Evolutionary conservation across 208 protist genomes (phyloP), one percentile per base, ranked within the genome.

Genomic region (Lotmaria passim): DNA sequence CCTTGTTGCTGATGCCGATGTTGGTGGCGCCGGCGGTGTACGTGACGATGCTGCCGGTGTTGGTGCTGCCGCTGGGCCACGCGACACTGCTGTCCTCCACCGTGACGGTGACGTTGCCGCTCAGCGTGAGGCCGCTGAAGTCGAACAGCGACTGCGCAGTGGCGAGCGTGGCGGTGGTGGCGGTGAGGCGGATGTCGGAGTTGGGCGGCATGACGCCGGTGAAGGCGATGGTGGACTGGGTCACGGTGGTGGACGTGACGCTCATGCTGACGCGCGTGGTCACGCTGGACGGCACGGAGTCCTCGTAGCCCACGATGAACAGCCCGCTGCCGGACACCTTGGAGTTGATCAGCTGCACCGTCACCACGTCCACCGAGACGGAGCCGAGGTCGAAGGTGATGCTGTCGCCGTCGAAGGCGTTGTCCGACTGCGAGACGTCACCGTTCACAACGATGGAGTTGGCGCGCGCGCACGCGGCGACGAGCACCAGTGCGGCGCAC

Each of bases 401-500:
- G 28, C 19, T 62, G 46, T 75, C 19, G n/a, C 41, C 61, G 61
- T 69, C 17, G 34, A 56, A 69, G 26, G 61, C 48, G 34, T 23
- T 12, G 30, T 34, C 43, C 31, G 31, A n/a, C 38, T 46, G 53
- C 24, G 52, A 39, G 57, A 62, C 11, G 55, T 62, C 53, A 28
- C 53, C 12, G 23, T 24, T 53, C 17, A 62, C 39, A 5, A 30
- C 39, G 46, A 38, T 34, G 26, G 44, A 56, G 19, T 34, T 46
- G 56, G 55, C 53, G 34, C 46, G 66, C 46, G 41, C 66, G 31
- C 44, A 57, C 66, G 30, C 66, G 30, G 55, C 46, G 66, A n/a
- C 53, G 56, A 72, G 66, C 46, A 55, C 56, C 56, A 72, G 56
- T 26, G 58, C 44, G 56, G 56, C 66, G 36, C 66, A 72, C 66